phyloP scores from a whole-genome alignment of 352 stramenopile genomes.

The Phytophthora citricola region DNA sequence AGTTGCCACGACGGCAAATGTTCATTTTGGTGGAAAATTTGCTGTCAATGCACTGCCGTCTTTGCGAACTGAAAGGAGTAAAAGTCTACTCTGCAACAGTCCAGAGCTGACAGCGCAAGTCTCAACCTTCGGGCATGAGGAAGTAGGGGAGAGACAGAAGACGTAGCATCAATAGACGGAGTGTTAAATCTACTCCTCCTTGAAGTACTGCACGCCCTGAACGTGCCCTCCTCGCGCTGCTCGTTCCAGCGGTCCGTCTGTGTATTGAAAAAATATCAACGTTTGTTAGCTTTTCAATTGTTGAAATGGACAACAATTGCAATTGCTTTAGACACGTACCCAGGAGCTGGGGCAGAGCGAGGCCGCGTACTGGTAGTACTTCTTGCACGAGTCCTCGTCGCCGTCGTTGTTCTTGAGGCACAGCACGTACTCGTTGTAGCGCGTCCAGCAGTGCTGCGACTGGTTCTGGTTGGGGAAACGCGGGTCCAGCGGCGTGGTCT shows the following conservation, averaged over 20 bases:
- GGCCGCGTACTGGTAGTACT: conserved; percentile 71
- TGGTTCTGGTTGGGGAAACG: conserved; percentile 91
- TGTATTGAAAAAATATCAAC: background rate
- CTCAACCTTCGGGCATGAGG: conserved; percentile 12
- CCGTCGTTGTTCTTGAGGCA: conserved; percentile 96
- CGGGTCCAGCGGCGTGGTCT: conserved; percentile 87
- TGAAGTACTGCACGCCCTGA: conserved; percentile 85
- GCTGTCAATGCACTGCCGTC: conserved; percentile 13
- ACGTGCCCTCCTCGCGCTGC: conserved; percentile 84
- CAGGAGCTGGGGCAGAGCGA: conserved; percentile 83
- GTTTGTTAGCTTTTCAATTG: conserved; percentile 9
- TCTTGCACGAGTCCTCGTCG: conserved; percentile 93
- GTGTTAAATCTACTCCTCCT: conserved; percentile 40
- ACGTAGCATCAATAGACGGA: conserved; percentile 10
- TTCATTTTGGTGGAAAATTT: conserved; percentile 25
- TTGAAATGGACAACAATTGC: background rate
- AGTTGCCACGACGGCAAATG: conserved; percentile 16
- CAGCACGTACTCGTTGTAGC: conserved; percentile 98
- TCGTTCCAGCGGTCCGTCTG: conserved; percentile 84
- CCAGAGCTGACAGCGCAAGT: conserved; percentile 7
- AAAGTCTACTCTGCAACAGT: background rate
- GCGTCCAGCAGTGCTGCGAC: conserved; percentile 90
- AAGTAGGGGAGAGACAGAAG: conserved; percentile 8
- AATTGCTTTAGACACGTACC: conserved; percentile 46
- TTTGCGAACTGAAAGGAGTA: background rate